Evolutionary conservation across 2,329 filamentous ascomycete species (phyloP), one percentile per base, ranked within the genome.

Genomic region (Tolypocladium album): DNA sequence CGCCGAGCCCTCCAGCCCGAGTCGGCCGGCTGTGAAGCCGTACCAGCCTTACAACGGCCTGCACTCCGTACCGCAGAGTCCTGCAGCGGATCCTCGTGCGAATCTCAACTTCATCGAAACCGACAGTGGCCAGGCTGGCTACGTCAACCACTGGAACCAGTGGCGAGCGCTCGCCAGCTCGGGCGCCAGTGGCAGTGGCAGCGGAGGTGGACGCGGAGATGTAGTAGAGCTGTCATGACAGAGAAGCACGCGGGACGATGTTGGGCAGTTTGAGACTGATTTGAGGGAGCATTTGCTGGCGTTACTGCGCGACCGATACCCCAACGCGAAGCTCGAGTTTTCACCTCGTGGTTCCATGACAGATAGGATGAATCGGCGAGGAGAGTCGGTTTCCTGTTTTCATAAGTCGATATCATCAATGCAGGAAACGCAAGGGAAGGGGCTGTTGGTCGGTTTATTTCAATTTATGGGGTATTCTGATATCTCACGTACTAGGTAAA

Each of bases 81-180:
- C 59, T 17, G 60, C 64, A 7, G 39, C 60, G n/a, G 72, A 74
- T 61, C 72, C 71, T 4, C 67, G 65, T 22, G 71, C 72, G 55
- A 75, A 72, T 59, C 69, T 75, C 60, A 72, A 71, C 57, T 66
- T 69, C 20, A 64, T 71, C 20, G 60, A 64, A n/a, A 63, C 64
- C n/a, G 68, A 72, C 58, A 66, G 59, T 60, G 69, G 66, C 53
- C 69, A 62, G 55, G 68, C 63, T 53, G 60, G 65, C 20, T 74
- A 73, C 60, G 67, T 75, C 57, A 75, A 75, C 59, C 71, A 75
- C 58, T 75, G 73, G 73, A 70, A 72, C 59, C 70, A 74, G 58
- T 75, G 60, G 60, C 39, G 50, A 15, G 58, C 58, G 20, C 50
- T 61, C 2, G 61, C 56, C 38, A 22, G 15, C 45, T 11, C 20